These are phyloP conservation scores for Erodium chrysanthum DNA, from an alignment of 441 rosid genomes.

Conservation along the genomic window DNA sequence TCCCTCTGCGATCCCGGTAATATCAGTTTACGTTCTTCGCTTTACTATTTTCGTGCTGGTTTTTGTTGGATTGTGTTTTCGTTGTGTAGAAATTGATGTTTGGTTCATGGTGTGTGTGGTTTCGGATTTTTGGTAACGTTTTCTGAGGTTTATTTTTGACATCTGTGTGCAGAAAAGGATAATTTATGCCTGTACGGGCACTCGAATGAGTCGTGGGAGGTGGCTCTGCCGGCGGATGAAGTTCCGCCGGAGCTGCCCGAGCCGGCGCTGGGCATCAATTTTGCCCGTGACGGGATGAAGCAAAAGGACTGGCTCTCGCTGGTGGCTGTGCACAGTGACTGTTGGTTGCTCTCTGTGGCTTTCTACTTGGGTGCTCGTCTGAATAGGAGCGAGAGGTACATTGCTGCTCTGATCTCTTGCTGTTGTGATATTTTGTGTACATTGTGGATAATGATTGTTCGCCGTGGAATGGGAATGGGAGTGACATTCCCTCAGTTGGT, in stretches of 20 bases:
- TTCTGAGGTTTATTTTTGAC: background rate
- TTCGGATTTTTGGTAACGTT: background rate
- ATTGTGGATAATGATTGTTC: background rate
- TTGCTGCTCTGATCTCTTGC: background rate
- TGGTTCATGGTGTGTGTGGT: background rate
- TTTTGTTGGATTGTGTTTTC: background rate
- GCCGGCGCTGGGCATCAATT: background rate
- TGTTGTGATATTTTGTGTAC: background rate
- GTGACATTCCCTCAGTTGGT: no score
- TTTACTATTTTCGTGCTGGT: background rate
- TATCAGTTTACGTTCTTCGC: background rate
- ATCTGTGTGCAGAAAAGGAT: background rate
- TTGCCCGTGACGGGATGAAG: slow-evolving; percentile 1
- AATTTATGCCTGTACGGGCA: background rate
- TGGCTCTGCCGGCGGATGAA: background rate
- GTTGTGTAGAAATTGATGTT: background rate
- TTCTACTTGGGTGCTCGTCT: background rate
- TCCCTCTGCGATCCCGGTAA: background rate
- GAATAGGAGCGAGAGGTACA: background rate
- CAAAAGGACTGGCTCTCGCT: background rate
- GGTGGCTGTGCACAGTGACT: background rate
- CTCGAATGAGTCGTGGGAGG: background rate
- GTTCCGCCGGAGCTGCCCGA: background rate
- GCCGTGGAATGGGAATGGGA: background rate
- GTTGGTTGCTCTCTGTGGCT: background rate